Percentiles rank a stretch among this genome's conserved stretches.
These are phyloP conservation scores for Taphrina flavorubra DNA, from an alignment of 1,139 yeast genomes.

Conservation along the genomic window DNA sequence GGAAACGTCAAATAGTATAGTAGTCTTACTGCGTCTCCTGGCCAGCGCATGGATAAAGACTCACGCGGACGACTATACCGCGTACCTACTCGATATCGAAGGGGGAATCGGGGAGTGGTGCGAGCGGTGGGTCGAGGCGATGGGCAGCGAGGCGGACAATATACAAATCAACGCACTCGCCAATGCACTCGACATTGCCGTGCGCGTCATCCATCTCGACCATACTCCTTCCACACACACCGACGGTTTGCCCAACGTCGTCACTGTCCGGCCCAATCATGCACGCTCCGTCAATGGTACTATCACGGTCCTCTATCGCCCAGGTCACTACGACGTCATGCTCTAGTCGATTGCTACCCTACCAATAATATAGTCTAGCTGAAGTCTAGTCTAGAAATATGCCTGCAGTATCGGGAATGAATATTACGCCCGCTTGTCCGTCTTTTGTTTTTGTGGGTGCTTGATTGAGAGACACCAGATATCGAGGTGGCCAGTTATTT, in stretches of 20 bases:
- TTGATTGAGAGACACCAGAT: slow-evolving; percentile 53
- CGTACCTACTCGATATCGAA: slow-evolving; percentile 42
- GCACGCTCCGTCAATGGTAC: slow-evolving; percentile 6
- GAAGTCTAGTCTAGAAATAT: background rate
- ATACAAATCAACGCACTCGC: slow-evolving; percentile 47
- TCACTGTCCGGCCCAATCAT: slow-evolving; percentile 42
- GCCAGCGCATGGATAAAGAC: slow-evolving; percentile 47
- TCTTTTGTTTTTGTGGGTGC: slow-evolving; percentile 27
- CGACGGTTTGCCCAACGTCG: slow-evolving; percentile 44
- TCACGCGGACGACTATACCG: slow-evolving; percentile 46
- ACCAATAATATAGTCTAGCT: background rate
- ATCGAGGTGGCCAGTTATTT: slow-evolving; percentile 52
- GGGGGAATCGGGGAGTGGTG: slow-evolving; percentile 38
- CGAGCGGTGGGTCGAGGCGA: slow-evolving; percentile 47
- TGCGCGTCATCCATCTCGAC: slow-evolving; percentile 39
- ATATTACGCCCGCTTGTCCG: slow-evolving; percentile 14
- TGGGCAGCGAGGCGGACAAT: slow-evolving; percentile 47
- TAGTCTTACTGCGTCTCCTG: slow-evolving; percentile 47
- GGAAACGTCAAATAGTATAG: slow-evolving; percentile 46
- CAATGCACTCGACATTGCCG: slow-evolving; percentile 45
- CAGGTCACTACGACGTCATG: slow-evolving; percentile 47
- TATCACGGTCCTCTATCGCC: slow-evolving; percentile 47
- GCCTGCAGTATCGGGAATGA: too few species aligned
- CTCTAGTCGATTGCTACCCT: slow-evolving; percentile 2
- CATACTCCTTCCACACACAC: background rate